Base-by-base conservation (phyloP, 495 filamentous ascomycete genomes). In the Alectoria sarmentosa region DNA sequence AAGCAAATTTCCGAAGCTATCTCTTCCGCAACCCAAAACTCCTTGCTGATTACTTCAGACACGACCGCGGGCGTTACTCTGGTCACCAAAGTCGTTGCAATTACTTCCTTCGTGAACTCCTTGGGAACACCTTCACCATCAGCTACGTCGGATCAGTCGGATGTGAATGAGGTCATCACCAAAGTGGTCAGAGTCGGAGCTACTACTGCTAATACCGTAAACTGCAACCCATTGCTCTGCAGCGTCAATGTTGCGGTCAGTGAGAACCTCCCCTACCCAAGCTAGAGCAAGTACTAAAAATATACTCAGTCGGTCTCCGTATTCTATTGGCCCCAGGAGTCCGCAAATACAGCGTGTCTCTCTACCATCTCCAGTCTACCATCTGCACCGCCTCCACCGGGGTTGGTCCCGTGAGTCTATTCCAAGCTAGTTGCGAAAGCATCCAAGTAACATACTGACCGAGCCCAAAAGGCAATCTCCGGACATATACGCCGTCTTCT, bases 311-410 rank as follows among this genome's bases (percentile, higher is more conserved):
- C 56, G 21, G 56, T 59, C 15, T 59, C 56, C 5, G 56, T 59
- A 14, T 59, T 38, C 6, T 59, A 38, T 19, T 59, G 56, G 56
- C 56, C 56, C 17, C 56, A 37, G 38, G 10, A n/a, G 15, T 38
- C 56, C 56, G 34, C 56, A 41, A 59, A 13, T 0, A 59, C 56
- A 23, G 56, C 56, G 11, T 59, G 56, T 39, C 56, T 59, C 26
- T 37, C 56, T 26, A 38, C 56, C 23, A 59, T 59, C 2, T 38
- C 56, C 10, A 19, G 4, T 28, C 34, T 23, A 2, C 56, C 56
- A 28, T 37, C 56, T 14, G 34, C 32, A 3, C 3, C 7, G 34
- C 56, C 38, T 23, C 56, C 56, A 23, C 1, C 56, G 13, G 56
- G 56, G 14, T 23, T 59, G 17, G 13, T 17, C 19, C 56, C 56